Evolutionary conservation across 805 yeast genomes (phyloP).

Genomic region (Clavispora vitiphila): DNA sequence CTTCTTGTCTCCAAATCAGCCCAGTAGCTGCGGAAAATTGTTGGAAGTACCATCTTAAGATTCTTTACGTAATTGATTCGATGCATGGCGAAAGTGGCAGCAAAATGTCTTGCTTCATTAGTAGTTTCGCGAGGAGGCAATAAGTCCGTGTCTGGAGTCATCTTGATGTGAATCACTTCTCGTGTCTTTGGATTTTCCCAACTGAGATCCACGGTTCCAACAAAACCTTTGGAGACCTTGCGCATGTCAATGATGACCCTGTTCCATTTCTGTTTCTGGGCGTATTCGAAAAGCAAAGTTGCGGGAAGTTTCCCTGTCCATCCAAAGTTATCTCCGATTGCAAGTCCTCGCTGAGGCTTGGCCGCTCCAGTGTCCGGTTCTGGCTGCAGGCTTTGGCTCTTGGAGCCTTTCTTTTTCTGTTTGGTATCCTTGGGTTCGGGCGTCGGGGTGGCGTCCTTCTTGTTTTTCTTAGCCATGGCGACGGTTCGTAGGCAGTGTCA

Average conservation of each 20-base stretch:
- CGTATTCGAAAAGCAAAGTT: constrained; percentile 76
- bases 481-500: no score
- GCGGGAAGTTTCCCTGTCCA: constrained; percentile 97
- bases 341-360: constrained; percentile 37
- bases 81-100: constrained; percentile 84
- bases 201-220: constrained; percentile 59
- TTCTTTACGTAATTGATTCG: constrained; percentile 77
- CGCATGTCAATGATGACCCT: constrained; percentile 75
- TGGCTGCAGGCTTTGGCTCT: constrained; percentile 1
- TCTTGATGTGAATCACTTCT: constrained; percentile 52
- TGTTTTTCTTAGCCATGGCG: constrained; percentile 8
- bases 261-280: constrained; percentile 87
- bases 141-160: constrained; percentile 47
- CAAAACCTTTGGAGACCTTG: constrained; percentile 43
- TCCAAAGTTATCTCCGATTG: constrained; percentile 55
- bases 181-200: constrained; percentile 80
- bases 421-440: constrained; percentile 4
- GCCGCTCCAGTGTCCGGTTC: constrained; percentile 7
- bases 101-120: constrained; percentile 82
- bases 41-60: constrained; percentile 82
- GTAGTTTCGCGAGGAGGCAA: constrained; percentile 72
- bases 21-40: constrained; percentile 79
- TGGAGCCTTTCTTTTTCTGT: constrained; percentile 4
- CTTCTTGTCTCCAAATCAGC: constrained; percentile 60
- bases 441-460: constrained; percentile 4